Base-by-base conservation (phyloP, 2,329 filamentous ascomycete species). In the Alternaria solani region DNA sequence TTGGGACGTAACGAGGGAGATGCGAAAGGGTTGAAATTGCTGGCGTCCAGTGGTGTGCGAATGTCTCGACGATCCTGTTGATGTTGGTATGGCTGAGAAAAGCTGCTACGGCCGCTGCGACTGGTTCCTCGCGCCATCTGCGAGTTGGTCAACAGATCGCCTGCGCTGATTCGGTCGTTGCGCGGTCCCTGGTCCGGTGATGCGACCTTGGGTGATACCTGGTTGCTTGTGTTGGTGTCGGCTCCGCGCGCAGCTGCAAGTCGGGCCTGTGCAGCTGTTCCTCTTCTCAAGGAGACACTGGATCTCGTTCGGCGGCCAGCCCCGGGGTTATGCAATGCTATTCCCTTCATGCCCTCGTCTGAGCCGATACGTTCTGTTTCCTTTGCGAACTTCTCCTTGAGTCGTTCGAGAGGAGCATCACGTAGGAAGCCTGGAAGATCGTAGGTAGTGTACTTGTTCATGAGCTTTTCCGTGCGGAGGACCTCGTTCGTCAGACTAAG, bases 401-500 rank as follows among this genome's bases (percentile, higher is more conserved):
- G 81, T 20, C 94, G 86, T 63, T 91, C 88, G 38, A 99, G 75
- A 0, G 94, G 91, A 59, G 91, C 87, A 5, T 95, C 95, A 30
- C 94, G 89, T 7, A 99, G 83, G 60, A 95, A 90, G 69, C 97
- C 97, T 1, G 96, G 95, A 44, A 99, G 82, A 73, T 98, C 93
- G 72, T 93, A 95, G 20, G 89, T 90, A 0, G 94, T 97, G 75
- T 93, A 97, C 67, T 91, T 92, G 75, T 95, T 91, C 91, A 99
- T 97, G 64, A 92, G 89, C 75, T 92, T 92, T 75, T 99, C 95
- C 0, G 94, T 97, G 49, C 93, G 91, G 12, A 99, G 79, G 0
- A 99, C 94, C 72, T 99, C 95, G 39, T 89, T 92, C 0, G 93
- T 96, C 42, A 99, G 80, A 1, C 96, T 95, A 16, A 99, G 87